Percentiles rank a stretch among this genome's conserved stretches.
Evolutionary conservation across 176 grass and related monocot genomes (phyloP).

Genomic region (Paspalum notatum): DNA sequence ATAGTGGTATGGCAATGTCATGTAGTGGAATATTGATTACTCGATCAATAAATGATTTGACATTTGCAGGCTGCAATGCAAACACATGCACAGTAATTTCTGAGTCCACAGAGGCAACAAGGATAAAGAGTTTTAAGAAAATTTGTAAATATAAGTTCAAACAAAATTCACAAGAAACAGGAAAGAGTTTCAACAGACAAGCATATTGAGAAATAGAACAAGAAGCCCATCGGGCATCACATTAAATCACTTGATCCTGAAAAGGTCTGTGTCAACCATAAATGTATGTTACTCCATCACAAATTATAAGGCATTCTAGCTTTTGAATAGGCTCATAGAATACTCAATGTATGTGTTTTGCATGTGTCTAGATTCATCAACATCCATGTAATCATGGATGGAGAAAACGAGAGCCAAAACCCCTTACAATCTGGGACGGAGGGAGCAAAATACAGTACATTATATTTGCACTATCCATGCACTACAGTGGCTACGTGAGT

Average conservation of each 20-base stretch:
- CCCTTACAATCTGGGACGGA: no score
- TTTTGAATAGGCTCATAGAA: no score
- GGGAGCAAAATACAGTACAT: background rate
- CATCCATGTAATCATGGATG: no score
- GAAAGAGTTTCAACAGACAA: conserved; percentile 24
- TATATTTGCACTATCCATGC: background rate
- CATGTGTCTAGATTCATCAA: no score
- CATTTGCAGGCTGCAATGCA: conserved; percentile 92
- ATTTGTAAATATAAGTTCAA: background rate
- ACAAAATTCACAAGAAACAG: background rate
- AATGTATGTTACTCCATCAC: background rate
- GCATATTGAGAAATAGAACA: background rate
- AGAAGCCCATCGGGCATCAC: background rate
- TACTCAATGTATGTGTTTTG: no score
- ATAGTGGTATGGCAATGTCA: conserved; percentile 98
- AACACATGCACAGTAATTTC: conserved; percentile 36
- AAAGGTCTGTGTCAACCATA: background rate
- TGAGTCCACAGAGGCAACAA: conserved; percentile 25
- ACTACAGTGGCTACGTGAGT: background rate
- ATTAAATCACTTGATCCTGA: conserved; percentile 13
- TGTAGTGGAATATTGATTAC: conserved; percentile 94
- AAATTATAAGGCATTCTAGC: no score
- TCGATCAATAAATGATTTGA: conserved; percentile 97
- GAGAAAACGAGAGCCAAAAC: no score
- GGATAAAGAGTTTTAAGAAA: conserved; percentile 14